Base-by-base conservation (phyloP, 805 yeast species). In the Myxozyma neglecta region DNA sequence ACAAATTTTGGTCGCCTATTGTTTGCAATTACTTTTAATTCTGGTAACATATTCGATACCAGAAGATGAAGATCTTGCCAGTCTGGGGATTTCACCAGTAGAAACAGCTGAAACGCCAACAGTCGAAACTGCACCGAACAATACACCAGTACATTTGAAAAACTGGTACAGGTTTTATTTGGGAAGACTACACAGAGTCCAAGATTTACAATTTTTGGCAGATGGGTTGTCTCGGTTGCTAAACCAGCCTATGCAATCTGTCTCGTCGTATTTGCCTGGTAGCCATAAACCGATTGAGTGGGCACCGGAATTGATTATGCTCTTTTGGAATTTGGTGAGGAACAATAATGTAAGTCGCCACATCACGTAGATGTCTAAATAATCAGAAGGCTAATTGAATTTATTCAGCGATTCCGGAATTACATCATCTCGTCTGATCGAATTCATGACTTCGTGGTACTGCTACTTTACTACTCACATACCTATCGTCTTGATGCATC, bases 291-390 rank as follows among this genome's bases (percentile, higher is more conserved):
- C 67, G 44, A 60, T 67, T 14, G 70, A 66, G 11, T 70, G 91
- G 86, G 72, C 84, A 1, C 75, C 79, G 3, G 92, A 87, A 69
- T 70, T 82, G n/a, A 73, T 84, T 6, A 79, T 87, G 71, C 71
- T 92, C 8, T 67, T 88, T 14, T 89, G 96, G 89, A 96, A 89
- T 69, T 74, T 90, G 47, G 74, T 83, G 39, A 93, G 89, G 70
- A 85, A 90, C 68, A 93, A 93, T 74, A 78, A 40, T 53, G 60
- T 60, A 46, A n/a, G 64, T 45, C 16, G 18, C 14, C 3, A 20
- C 3, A 1, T 40, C 34, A 42, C 18, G 29, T 20, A 14, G 16
- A 2, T 14, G 9, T 44, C 18, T 14, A 14, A 36, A 16, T 8
- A 18, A 24, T 40, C n/a, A 2, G 6, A 6, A 32, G 32, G 45